Base-by-base conservation (phyloP, 2,329 filamentous ascomycete genomes). In the Penicillium sp. region DNA sequence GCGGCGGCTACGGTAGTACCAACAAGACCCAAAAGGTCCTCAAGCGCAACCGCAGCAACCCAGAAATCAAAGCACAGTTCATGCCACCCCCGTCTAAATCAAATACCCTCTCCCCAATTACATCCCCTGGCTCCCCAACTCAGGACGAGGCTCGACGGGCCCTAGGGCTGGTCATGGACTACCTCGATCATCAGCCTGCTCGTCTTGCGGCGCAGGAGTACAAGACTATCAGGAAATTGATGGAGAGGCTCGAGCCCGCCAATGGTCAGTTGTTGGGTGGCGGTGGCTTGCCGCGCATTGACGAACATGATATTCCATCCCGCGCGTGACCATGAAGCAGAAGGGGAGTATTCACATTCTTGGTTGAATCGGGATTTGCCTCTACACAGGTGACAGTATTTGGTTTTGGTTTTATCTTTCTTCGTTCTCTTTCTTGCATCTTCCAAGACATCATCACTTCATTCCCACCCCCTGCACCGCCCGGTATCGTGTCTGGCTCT, bases 81-180 rank as follows among this genome's bases (percentile, higher is more conserved):
- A 75, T 75, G 59, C 64, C 72, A 50, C 65, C 72, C 34, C 64
- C 70, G 9, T 70, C 69, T 4, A 69, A 67, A 48, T 72, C 72
- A 18, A 68, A 62, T 33, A 68, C 66, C 39, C 66, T 70, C 11
- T 75, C 73, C 29, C 74, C 82, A 31, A 74, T 81, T 53, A 78
- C 80, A 34, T 78, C 82, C 41, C 79, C 84, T 1, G 80, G 72
- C 25, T 87, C 86, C 1, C 87, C 87, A 0, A 89, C 86, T 0
- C 87, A 90, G 58, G 90, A 96, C 60, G 90, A 97, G 67, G 91
- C 91, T 3, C 81, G 88, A 33, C 80, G 83, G 43, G 92, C 91
- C 1, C 79, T 95, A 4, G 86, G 92, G 61, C 84, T 91, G 2
- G 81, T 96, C 16, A 80, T 95, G 66, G 85, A 74, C 52, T 95